phyloP scores from a whole-genome alignment of 208 protist genomes.

The Trypanosoma avium region DNA sequence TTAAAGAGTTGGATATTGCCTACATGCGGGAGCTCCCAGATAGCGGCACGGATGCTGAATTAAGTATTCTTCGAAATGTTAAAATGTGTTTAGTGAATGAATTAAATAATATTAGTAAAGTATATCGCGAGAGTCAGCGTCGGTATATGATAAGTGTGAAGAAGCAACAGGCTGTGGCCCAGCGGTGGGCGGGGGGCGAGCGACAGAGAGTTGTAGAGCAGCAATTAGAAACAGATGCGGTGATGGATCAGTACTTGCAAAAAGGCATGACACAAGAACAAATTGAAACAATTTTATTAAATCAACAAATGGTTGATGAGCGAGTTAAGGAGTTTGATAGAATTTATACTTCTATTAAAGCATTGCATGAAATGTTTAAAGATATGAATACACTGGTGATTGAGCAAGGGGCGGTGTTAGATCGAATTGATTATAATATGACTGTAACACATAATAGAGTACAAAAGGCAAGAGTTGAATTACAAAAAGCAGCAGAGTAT shows the following conservation, averaged over 20 bases:
- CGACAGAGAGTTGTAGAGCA: conserved; percentile 83
- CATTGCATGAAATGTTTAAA: conserved; percentile 94
- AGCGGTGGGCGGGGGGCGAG: conserved; percentile 83
- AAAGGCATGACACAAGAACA: conserved; percentile 93
- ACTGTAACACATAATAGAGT: conserved; percentile 86
- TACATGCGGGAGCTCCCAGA: conserved; percentile 82
- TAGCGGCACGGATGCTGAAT: conserved; percentile 81
- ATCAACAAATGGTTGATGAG: conserved; percentile 90
- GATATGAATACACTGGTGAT: conserved; percentile 93
- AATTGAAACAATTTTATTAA: conserved; percentile 91
- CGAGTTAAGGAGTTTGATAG: conserved; percentile 92
- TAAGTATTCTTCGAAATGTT: conserved; percentile 90
- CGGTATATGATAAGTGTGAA: conserved; percentile 92
- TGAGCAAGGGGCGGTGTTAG: conserved; percentile 93
- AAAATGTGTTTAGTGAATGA: conserved; percentile 93
- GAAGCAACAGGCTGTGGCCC: conserved; percentile 86
- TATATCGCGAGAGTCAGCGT: conserved; percentile 89
- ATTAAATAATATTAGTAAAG: conserved; percentile 81
- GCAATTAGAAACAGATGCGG: conserved; percentile 79
- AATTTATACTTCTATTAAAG: conserved; percentile 93
- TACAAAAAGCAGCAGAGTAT: conserved; percentile 90
- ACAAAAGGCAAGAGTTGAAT: conserved; percentile 73
- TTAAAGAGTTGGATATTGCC: conserved; percentile 70
- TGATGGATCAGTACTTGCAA: conserved; percentile 90
- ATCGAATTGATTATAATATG: conserved; percentile 97